Evolutionary conservation across 2,329 filamentous ascomycete species (phyloP), one percentile per base, ranked within the genome.

Genomic region (Diaporthe ampelina): DNA sequence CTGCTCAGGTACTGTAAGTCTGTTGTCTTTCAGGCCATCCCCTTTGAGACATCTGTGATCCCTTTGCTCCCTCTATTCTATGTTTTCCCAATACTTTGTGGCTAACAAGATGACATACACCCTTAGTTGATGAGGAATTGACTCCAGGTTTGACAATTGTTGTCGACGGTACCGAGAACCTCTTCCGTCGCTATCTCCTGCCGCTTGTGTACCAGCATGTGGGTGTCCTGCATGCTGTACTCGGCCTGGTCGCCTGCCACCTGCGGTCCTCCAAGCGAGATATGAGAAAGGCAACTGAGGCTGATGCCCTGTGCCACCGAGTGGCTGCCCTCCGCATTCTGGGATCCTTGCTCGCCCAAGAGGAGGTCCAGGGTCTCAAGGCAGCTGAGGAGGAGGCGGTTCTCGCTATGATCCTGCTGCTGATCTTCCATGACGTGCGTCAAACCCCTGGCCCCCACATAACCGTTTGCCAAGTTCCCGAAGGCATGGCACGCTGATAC

Each of bases 181-280:
- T 48, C 17, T 65, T 65, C 10, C 59, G 59, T 9, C 40, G 24
- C 19, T 35, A 65, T 35, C 24, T 65, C 3, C 26, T 65, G 15
- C 59, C 59, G 9, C 59, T 65, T 9, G 59, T 43, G 26, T 65
- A 24, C 26, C 40, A 48, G 43, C 40, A 81, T 6, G 76, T 75
- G 4, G 80, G 79, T 0, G 78, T 81, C 0, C 65, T 81, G 0
- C 79, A 81, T 29, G 79, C 80, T 0, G 35, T 81, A 1, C 76
- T 81, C 1, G 80, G 80, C 0, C 48, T 81, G 2, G 73, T 80
- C 0, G 67, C 79, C 7, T 81, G 80, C 1, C 79, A 81, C 26
- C 76, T 81, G 67, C 21, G 76, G 10, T 73, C 76, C 4, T 79
- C 76, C 1, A 68, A 77, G 0, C 74, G 37, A 45, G 58, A 61